phyloP scores from a whole-genome alignment of 148 eudicot genomes.

The Rhododendron ferrugineum region DNA sequence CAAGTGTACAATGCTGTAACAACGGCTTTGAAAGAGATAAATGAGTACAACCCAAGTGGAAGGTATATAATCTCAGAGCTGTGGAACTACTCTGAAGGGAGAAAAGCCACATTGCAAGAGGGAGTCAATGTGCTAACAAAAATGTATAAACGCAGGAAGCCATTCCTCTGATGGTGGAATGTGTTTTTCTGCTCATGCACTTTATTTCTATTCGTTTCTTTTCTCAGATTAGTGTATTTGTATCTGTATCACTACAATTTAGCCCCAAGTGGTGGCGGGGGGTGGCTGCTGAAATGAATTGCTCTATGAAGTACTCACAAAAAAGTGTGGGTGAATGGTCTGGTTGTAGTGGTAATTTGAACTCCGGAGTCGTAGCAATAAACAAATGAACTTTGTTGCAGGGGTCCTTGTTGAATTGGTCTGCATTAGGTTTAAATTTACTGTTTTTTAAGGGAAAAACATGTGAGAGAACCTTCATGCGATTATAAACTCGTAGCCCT shows the following conservation, averaged over 20 bases:
- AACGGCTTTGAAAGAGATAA: constrained; percentile 46
- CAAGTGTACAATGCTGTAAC: constrained; percentile 40
- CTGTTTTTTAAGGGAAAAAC: not conserved
- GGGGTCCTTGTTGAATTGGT: not conserved
- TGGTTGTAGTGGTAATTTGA: not conserved
- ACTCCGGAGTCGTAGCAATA: not conserved
- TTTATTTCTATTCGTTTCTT: not conserved
- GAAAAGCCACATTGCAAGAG: constrained; percentile 48
- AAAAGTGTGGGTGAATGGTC: not conserved
- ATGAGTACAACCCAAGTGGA: constrained; percentile 61
- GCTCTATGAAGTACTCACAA: not conserved
- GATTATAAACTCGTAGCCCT: not conserved
- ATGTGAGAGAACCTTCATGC: not conserved
- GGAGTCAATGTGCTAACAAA: constrained; percentile 37
- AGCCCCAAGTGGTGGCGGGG: not conserved
- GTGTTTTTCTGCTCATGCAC: not conserved
- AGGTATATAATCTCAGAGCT: constrained; percentile 44
- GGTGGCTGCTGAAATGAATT: not conserved
- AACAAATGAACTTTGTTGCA: constrained; percentile 3
- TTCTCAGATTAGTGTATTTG: not conserved
- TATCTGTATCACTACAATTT: not conserved
- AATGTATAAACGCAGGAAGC: constrained; percentile 29
- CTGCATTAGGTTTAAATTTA: not conserved
- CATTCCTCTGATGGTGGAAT: constrained; percentile 12
- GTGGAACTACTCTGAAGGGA: constrained; percentile 46